Base-by-base conservation (phyloP, 176 grass and related monocot species). In the Triticum timopheevii region DNA sequence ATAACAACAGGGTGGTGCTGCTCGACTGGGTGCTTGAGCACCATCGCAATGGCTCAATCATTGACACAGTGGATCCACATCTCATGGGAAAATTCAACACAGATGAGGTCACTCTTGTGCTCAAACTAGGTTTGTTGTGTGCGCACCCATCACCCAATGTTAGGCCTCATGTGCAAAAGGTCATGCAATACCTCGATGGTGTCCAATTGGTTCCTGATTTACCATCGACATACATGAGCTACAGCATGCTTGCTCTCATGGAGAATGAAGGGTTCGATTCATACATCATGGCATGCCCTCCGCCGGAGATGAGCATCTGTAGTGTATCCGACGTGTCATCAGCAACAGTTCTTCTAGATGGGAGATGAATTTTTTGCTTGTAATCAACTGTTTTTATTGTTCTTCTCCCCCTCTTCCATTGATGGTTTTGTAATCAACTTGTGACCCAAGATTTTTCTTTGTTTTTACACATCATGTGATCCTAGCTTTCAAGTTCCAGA, bases 51-150 rank as follows among this genome's bases (percentile, higher is more conserved):
- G 74, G 73, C 20, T 28, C 73, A 2, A 49, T 92, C 33, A 10
- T 86, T 2, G 66, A 69, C 30, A 56, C 35, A 8, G 27, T 27
- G 8, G 90, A 92, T 69, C 73, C 79, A 0, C 58, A 65, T 7
- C 73, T 92, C 5, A 9, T 9, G 30, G 80, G 73, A 0, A 49
- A 75, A 20, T 83, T 39, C 2, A 44, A 73, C 0, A 9, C 0
- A 2, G 10, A 89, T 22, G 90, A 92, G 10, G 45, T 8, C 4
- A 40, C 75, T 10, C 56, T 83, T 2, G 73, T 84, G 80, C 75
- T 92, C 5, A 89, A 87, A 16, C 47, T 92, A 5, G 90, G 90
- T 0, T 17, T 92, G 65, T 13, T 83, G 59, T 92, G 90, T 15
- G 35, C 74, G 1, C 87, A 92, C 44, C 83, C 90, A 0, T 31